phyloP scores from a whole-genome alignment of 2,329 filamentous ascomycete genomes.

The Xylaria sp. region DNA sequence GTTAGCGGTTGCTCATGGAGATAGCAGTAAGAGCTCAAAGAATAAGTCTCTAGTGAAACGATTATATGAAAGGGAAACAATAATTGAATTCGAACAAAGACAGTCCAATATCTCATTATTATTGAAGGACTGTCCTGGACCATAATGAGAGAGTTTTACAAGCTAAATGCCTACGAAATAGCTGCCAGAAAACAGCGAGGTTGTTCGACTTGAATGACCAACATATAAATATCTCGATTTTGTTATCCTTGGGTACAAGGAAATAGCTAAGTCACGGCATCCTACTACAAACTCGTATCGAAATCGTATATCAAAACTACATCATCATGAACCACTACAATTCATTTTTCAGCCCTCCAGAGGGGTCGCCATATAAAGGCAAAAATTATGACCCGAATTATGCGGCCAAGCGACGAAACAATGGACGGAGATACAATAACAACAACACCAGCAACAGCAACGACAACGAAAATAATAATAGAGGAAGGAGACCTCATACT shows the following conservation, averaged over 20 bases:
- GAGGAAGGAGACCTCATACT: no score
- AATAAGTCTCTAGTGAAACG: not conserved
- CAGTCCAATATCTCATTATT: not conserved
- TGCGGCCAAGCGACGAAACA: not conserved
- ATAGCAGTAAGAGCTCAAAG: not conserved
- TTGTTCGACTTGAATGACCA: not conserved
- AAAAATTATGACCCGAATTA: constrained; percentile 29
- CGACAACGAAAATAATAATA: no score
- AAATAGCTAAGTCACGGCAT: not conserved
- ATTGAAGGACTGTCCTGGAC: not conserved
- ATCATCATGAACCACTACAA: not conserved
- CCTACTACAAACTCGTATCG: not conserved
- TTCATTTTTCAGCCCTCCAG: not conserved
- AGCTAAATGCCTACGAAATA: not conserved
- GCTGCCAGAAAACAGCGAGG: not conserved
- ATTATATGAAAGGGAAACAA: not conserved
- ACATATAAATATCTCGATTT: not conserved
- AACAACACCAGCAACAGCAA: not conserved
- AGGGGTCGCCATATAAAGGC: constrained; percentile 21
- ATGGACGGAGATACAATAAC: not conserved
- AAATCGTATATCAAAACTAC: not conserved
- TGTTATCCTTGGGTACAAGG: not conserved
- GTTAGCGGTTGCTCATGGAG: no score
- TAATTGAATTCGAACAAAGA: not conserved
- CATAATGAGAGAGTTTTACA: no score